phyloP scores from a whole-genome alignment of 1,139 yeast genomes.

The Yamadazyma aaseri region DNA sequence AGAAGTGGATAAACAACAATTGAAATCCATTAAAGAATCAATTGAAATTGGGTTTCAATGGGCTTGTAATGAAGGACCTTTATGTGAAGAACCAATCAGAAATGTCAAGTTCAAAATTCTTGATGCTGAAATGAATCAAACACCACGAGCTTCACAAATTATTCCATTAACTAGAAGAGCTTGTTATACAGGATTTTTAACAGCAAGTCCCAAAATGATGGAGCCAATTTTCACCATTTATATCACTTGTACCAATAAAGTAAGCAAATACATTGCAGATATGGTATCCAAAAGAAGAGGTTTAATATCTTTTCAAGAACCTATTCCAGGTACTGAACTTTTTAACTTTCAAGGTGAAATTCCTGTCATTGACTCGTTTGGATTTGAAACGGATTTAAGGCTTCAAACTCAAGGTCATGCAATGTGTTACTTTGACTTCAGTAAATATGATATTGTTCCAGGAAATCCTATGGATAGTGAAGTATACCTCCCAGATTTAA shows the following conservation, averaged over 20 bases:
- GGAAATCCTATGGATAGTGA: constrained; percentile 85
- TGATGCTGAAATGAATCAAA: constrained; percentile 58
- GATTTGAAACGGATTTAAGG: constrained; percentile 83
- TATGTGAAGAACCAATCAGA: constrained; percentile 80
- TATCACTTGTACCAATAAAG: constrained; percentile 52
- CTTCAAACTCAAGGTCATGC: constrained; percentile 79
- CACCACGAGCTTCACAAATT: constrained; percentile 67
- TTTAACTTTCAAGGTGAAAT: constrained; percentile 60
- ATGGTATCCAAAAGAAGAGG: constrained; percentile 67
- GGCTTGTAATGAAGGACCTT: constrained; percentile 85
- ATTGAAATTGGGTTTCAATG: constrained; percentile 79
- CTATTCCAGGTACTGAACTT: constrained; percentile 76
- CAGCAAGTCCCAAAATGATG: constrained; percentile 75
- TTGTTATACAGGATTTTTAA: constrained; percentile 75
- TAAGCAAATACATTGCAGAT: constrained; percentile 45
- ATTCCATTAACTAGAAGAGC: constrained; percentile 85
- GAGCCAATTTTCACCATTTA: constrained; percentile 79
- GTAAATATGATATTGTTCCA: constrained; percentile 77
- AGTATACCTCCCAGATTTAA: constrained; percentile 62
- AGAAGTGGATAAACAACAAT: constrained; percentile 56
- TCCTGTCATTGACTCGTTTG: constrained; percentile 89
- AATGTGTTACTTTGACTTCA: constrained; percentile 62
- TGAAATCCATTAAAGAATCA: constrained; percentile 52
- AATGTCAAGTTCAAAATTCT: constrained; percentile 71
- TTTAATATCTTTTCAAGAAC: constrained; percentile 42